Conservation (phyloP, 208 protist species). For the Strigomonas culicis region DNA sequence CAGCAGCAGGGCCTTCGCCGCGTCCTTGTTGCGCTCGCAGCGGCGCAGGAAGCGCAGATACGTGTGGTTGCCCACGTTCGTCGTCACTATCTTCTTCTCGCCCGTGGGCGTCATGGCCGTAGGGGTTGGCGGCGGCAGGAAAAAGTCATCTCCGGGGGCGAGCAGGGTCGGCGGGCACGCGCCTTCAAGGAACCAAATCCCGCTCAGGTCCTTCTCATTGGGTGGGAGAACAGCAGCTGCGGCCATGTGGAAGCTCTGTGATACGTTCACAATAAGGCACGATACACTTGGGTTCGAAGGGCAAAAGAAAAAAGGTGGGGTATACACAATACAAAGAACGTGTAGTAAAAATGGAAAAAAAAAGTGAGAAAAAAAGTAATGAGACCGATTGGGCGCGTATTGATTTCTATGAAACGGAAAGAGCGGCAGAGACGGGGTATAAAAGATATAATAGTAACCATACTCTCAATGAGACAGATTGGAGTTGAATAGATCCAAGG, state of each 20-base stretch:
- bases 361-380: neutral
- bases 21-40: slow-evolving; percentile 31
- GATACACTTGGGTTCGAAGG: no score
- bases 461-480: no score
- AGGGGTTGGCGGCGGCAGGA: slow-evolving; percentile 23
- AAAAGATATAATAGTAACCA: no score
- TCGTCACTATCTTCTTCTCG: neutral
- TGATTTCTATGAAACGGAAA: no score
- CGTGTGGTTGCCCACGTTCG: slow-evolving; percentile 14
- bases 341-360: neutral
- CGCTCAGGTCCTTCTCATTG: neutral
- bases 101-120: neutral
- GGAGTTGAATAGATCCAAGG: slow-evolving; percentile 1
- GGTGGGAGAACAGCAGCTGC: neutral
- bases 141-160: slow-evolving; percentile 35
- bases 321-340: neutral
- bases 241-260: no score
- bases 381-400: no score
- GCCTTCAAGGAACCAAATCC: slow-evolving; percentile 17
- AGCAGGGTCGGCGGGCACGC: slow-evolving; percentile 24
- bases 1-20: slow-evolving; percentile 42
- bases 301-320: slow-evolving; percentile 6
- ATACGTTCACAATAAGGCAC: no score
- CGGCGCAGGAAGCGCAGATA: slow-evolving; percentile 66
- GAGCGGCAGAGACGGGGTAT: no score